A percentile compares a stretch with the other conserved stretches of the same genome.
Evolutionary conservation across 1,139 yeast genomes (phyloP).

Genomic region (Debaryomycetaceae sp.): DNA sequence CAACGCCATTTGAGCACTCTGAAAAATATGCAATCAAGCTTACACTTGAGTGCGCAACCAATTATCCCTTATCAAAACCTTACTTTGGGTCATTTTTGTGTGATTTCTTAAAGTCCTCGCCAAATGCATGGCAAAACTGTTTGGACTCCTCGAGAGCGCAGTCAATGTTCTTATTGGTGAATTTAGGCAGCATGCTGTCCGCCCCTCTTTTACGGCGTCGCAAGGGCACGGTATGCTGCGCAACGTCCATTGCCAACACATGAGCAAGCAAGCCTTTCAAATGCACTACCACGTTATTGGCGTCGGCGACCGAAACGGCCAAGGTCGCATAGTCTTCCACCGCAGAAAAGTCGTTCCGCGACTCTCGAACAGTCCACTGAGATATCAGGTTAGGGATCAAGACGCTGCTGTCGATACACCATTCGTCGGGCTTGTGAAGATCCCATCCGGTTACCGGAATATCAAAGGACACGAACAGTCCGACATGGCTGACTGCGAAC

Average conservation of each 20-base stretch:
- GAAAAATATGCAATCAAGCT: too few relatives aligned
- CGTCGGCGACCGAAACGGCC: conserved; percentile 25
- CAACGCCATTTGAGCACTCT: too few relatives aligned
- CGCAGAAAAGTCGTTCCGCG: neutral
- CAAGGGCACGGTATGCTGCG: neutral
- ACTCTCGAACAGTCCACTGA: conserved; percentile 7
- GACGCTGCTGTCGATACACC: conserved; percentile 10
- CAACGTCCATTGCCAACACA: conserved; percentile 7
- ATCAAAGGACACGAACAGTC: conserved; percentile 25
- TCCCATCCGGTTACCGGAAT: conserved; percentile 13
- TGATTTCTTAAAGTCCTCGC: too few relatives aligned
- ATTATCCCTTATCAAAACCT: too few relatives aligned
- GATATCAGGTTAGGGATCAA: conserved; percentile 19
- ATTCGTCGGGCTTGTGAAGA: conserved; percentile 6
- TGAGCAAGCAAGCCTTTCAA: conserved; percentile 19
- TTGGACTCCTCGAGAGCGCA: neutral
- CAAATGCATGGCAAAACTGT: neutral
- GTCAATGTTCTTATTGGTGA: neutral
- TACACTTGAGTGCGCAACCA: too few relatives aligned
- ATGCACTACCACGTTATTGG: conserved; percentile 21
- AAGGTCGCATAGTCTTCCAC: conserved; percentile 18
- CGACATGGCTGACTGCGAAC: conserved; percentile 15
- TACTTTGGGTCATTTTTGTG: too few relatives aligned
- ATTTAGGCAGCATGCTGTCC: neutral
- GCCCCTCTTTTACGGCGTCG: neutral